Base-by-base conservation (phyloP, 2,329 filamentous ascomycete species). In the Orbilia javanica region DNA sequence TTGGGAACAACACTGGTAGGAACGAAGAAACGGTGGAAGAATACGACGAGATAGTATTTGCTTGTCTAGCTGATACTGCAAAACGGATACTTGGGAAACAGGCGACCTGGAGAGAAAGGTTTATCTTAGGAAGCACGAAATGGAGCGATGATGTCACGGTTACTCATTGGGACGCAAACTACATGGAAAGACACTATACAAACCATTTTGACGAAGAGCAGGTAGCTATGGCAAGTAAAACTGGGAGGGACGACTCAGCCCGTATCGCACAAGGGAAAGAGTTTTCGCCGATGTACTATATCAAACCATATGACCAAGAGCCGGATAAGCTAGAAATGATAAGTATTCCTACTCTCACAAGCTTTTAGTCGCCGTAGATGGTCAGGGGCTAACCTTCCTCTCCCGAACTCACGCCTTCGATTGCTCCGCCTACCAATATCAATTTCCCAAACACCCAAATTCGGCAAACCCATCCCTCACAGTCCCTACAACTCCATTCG, bases 111-210 rank as follows among this genome's bases (percentile, higher is more conserved):
- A 86, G 87, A 44, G 91, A 94, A 82, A 88, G 86, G 60, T 87
- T 87, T 50, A 88, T 95, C 8, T 88, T 94, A 0, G 90, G 91
- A n/a, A 89, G 89, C 15, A 91, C 91, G 8, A 89, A 89, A 75
- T 89, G 92, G 83, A 89, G 88, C 81, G 88, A 92, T 84, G 91
- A 93, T 82, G 88, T 92, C 69, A 92, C 90, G 13, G 87, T 92
- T 79, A 92, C 90, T 0, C 90, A 92, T 82, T 88, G 86, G 80
- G 90, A 93, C 82, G 84, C 85, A 4, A 84, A 86, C 10, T 92
- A 92, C 84, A 91, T 92, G 85, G 86, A 88, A 71, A 87, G 87
- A 53, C 88, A 92, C 83, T 92, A 93, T 85, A 90, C 92, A 80
- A 90, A 88, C 52, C 85, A 84, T 70, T 90, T 88, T 84, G 85